Base-by-base conservation (phyloP, 306 rosid species). In the Malus fusca region DNA sequence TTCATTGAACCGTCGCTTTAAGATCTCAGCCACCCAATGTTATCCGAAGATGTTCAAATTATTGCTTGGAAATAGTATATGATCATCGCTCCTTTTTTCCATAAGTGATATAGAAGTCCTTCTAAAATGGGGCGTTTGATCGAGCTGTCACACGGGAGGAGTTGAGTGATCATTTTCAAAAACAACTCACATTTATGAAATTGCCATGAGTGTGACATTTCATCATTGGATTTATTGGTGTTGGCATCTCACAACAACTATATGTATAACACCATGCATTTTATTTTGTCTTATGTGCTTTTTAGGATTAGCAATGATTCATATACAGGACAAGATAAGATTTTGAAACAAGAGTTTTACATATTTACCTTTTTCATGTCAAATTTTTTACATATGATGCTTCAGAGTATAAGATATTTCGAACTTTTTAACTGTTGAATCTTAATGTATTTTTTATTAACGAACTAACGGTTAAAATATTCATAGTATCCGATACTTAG, bases 131-230 rank as follows among this genome's bases (percentile, higher is more conserved):
- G 48, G 58, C 73, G 53, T 73, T 70, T 48, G 55, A 48, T 48
- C 8, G 59, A 75, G 64, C 63, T 78, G 52, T 75, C 73, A 31
- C 83, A 15, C 3, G 21, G 0, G 55, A 60, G 18, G 71, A 76
- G 82, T 17, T 61, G 46, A 71, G 19, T 64, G 44, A 64, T 85
- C 86, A 67, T 72, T 82, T 73, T 81, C 78, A 59, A 11, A 75
- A 69, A 59, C 74, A 76, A 75, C 66, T 73, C 84, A 37, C 53
- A 68, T 72, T 76, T 18, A 52, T 19, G 22, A 58, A 75, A 75
- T 69, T 72, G 72, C 26, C 77, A 51, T 69, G 76, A 70, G 59
- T 35, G 55, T 60, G 76, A 61, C 66, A 37, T 60, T 67, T 74
- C 66, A 52, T 74, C 37, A 74, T 74, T 48, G 23, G 23, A 19